Base-by-base conservation (phyloP, 805 yeast species). In the Candida sithepensis region DNA sequence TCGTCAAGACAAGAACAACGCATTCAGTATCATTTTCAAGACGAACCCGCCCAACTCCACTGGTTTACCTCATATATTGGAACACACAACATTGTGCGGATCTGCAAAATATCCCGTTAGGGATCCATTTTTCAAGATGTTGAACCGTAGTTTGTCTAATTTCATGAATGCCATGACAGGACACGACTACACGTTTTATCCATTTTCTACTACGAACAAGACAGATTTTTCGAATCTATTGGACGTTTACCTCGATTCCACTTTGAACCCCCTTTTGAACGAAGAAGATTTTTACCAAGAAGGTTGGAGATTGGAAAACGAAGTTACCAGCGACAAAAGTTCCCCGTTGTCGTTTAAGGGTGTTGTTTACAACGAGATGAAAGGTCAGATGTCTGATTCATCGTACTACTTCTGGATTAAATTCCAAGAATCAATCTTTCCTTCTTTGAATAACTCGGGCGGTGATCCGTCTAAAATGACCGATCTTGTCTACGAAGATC, bases 141-240 rank as follows among this genome's bases (percentile, higher is more conserved):
- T 92, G 49, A 92, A 90, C 65, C 71, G 97, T 53, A 89, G 97
- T n/a, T 70, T 94, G 59, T 83, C 97, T 30, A 94, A 89, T 64
- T 94, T 90, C 67, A 94, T 94, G 99, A 94, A 94, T 64, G 99
- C 99, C 8, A 88, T 94, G 97, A 94, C 99, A 0, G 99, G 96
- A 20, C 91, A 87, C 57, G 98, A 94, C 67, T 91, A 90, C 62
- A 94, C 99, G 0, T 91, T 82, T 66, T 94, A 87, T 59, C 99
- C 99, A 4, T 94, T 94, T 72, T 87, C 98, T 24, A 94, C 99
- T 2, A 92, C 98, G 10, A 94, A 94, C 66, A 64, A 67, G 39
- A 79, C 78, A 46, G 99, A 94, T 64, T 94, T 77, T 64, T 75
- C 76, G 28, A 94, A 94, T 60, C 74, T 94, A 61, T 82, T 90